phyloP scores from a whole-genome alignment of 2,329 filamentous ascomycete species.

The Colletotrichum lentis region DNA sequence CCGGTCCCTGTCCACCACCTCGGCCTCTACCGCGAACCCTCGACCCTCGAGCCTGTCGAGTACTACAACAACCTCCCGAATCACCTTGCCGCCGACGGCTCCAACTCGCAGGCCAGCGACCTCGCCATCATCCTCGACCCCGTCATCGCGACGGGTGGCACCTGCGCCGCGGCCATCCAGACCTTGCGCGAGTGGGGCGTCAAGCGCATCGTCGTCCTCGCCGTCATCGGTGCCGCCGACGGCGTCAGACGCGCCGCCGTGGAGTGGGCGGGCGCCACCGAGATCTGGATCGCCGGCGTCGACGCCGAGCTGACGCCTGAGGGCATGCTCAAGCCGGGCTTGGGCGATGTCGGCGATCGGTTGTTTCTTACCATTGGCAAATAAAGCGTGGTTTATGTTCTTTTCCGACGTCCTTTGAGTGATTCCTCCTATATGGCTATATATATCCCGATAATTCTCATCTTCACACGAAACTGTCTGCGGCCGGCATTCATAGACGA shows the following conservation, averaged over 20 bases:
- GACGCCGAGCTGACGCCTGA: slow-evolving; percentile 76
- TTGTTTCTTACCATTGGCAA: slow-evolving; percentile 91
- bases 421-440: too few relatives aligned
- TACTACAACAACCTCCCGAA: slow-evolving; percentile 98
- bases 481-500: slow-evolving; percentile 12
- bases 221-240: slow-evolving; percentile 74
- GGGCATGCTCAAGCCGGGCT: slow-evolving; percentile 89
- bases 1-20: slow-evolving; percentile 90
- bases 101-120: slow-evolving; percentile 50
- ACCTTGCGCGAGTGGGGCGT: slow-evolving; percentile 91
- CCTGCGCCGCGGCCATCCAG: slow-evolving; percentile 87
- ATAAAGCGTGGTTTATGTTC: slow-evolving; percentile 48
- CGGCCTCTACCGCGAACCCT: slow-evolving; percentile 90
- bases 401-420: neutral
- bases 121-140: slow-evolving; percentile 90
- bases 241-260: slow-evolving; percentile 76
- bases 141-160: slow-evolving; percentile 92
- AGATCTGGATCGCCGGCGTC: slow-evolving; percentile 84
- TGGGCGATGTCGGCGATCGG: slow-evolving; percentile 91
- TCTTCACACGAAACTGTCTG: too few relatives aligned
- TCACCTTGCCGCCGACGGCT: slow-evolving; percentile 59
- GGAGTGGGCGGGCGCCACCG: slow-evolving; percentile 79
- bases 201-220: slow-evolving; percentile 78
- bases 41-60: slow-evolving; percentile 87
- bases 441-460: too few relatives aligned